Evolutionary conservation across 495 filamentous ascomycete genomes (phyloP), one percentile per base, ranked within the genome.

Genomic region (Rhizodiscina lignyota): DNA sequence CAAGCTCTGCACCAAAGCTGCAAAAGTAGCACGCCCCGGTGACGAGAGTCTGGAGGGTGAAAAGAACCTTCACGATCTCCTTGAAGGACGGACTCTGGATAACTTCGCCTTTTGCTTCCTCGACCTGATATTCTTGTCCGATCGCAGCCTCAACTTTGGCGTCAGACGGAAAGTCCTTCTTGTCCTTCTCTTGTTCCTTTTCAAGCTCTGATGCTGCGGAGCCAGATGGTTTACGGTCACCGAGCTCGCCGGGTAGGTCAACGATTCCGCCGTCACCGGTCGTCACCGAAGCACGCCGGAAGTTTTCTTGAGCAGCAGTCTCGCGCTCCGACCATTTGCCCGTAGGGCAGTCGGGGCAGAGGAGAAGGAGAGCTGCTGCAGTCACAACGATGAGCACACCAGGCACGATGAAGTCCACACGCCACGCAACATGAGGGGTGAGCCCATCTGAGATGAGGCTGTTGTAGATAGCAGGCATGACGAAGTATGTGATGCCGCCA

Each of bases 381-480:
- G 67, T 61, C 15, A 50, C 37, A 11, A 72, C 63, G 43, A 87
- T 79, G 37, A 85, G 66, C 45, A 87, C 68, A 41, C 89, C 78
- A 2, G 85, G 85, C 15, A 91, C 74, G 34, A 92, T 55, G 50
- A 89, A 93, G 34, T 79, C 64, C 2, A 94, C 70, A 20, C 85
- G 71, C 85, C 85, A 94, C 5, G 85, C 80, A 17, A 72, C 61
- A 40, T 81, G 72, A 10, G 70, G 51, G 1, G 64, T 52, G 29
- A 84, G 63, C 2, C 72, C 69, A 3, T 60, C 35, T 0, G 58
- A 22, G 23, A 87, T 74, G n/a, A 92, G 62, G 4, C 79, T 79
- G 53, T 94, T 79, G 53, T 71, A 86, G 31, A 92, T 72, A 3
- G 85, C 85, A 1, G 87, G 87, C 86, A 96, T 96, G 40, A 92